Evolutionary conservation across 2,329 filamentous ascomycete species (phyloP), one percentile per base, ranked within the genome.

Genomic region (Cladophialophora carrionii): DNA sequence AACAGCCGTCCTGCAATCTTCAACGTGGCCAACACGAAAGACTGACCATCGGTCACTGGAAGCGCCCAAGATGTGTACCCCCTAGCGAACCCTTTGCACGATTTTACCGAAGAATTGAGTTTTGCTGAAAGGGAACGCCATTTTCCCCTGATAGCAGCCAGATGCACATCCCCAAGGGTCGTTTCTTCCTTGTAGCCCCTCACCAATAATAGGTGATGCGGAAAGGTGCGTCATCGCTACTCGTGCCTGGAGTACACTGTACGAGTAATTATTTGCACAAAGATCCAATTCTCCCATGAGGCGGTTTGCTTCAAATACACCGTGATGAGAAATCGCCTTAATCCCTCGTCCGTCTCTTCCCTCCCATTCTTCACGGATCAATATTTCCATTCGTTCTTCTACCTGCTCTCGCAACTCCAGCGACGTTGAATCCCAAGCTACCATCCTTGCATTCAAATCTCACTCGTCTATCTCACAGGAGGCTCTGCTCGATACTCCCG

Each of bases 181-280:
- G 37, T 14, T 43, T 43, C 22, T 51, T 51, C 48, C 17, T 34
- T 7, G 2, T n/a, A 10, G 29, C 52, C 52, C 52, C 52, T 54
- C 52, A 54, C 52, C 31, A 54, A 29, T 34, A 34, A 32, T 20
- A 29, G 52, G 29, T 29, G 17, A 60, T 26, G 48, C 32, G 46
- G 46, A 52, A 12, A n/a, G 34, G 49, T 61, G 59, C 59, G 59
- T 61, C 59, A 61, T 61, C 51, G 34, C 24, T 17, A 48, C 22
- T 24, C 52, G 24, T 60, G 57, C 57, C 57, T 60, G 31, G 37
- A 20, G 37, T 43, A 34, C 32, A 3, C 3, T 3, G 26, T 29
- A 29, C 26, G 26, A 29, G 26, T 34, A 37, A 51, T 53, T 61
- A 31, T 24, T 61, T 61, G 34, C 32, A 29, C 14, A 3, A 37